These are phyloP conservation scores for Solanum chaucha DNA, from an alignment of 257 asterid genomes.

Conservation along the genomic window DNA sequence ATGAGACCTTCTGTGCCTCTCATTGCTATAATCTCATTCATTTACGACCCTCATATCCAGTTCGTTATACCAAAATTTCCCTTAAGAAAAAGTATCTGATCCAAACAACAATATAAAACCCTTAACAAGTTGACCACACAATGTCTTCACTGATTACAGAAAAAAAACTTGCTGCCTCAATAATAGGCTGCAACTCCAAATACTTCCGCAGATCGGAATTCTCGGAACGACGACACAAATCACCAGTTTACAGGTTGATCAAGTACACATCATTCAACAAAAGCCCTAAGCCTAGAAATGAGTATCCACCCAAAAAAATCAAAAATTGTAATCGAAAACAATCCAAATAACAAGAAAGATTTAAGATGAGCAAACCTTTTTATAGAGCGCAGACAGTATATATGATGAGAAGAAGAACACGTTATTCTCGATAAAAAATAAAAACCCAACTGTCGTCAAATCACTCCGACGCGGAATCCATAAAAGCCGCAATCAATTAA, in stretches of 20 bases:
- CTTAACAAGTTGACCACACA: neutral
- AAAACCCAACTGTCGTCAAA: constrained; percentile 2
- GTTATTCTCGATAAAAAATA: neutral
- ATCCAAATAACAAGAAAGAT: neutral
- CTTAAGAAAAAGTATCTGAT: neutral
- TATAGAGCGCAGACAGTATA: neutral
- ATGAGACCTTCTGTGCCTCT: constrained; percentile 26
- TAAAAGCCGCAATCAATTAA: neutral
- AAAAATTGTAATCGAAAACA: neutral
- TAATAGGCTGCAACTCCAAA: neutral
- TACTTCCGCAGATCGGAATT: neutral
- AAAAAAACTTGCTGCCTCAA: neutral
- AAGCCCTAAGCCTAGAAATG: neutral
- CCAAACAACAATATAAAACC: neutral
- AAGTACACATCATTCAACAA: neutral
- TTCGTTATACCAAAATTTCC: constrained; percentile 4
- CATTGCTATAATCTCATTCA: constrained; percentile 67
- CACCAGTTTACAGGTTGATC: neutral
- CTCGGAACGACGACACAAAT: neutral
- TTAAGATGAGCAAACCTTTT: neutral
- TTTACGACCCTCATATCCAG: constrained; percentile 25
- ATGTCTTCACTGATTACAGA: constrained; percentile 3
- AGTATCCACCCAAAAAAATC: neutral
- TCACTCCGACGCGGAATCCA: neutral
- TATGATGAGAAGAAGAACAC: neutral